Evolutionary conservation across 345 rosid species (phyloP).

Genomic region (Trapa bicornis): DNA sequence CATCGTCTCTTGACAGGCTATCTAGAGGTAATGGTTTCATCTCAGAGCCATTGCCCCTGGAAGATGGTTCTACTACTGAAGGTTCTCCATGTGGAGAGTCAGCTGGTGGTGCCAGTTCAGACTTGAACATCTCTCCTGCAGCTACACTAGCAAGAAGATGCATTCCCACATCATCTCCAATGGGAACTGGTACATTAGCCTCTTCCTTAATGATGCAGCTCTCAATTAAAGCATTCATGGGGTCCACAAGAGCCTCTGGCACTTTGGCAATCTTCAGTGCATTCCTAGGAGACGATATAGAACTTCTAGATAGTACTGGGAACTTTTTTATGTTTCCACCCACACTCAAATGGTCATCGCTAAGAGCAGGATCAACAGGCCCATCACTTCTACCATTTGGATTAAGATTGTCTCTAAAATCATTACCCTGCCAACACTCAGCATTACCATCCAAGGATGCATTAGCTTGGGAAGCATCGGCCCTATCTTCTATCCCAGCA

Average conservation of each 20-base stretch:
- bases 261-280: constrained; percentile 35
- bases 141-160: constrained; percentile 94
- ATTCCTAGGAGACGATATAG: constrained; percentile 27
- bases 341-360: constrained; percentile 29
- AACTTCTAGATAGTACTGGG: constrained; percentile 29
- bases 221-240: constrained; percentile 80
- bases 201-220: constrained; percentile 71
- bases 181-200: constrained; percentile 32
- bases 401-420: constrained; percentile 33
- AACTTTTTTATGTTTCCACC: constrained; percentile 31
- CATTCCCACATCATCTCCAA: constrained; percentile 85
- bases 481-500: constrained; percentile 29
- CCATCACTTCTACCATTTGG: constrained; percentile 40
- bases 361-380: constrained; percentile 27
- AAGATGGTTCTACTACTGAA: constrained; percentile 23
- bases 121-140: constrained; percentile 65
- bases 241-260: constrained; percentile 49
- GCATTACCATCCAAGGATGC: constrained; percentile 27
- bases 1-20: constrained; percentile 16
- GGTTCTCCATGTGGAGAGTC: constrained; percentile 33
- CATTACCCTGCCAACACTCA: constrained; percentile 60
- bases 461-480: constrained; percentile 27
- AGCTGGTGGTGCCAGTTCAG: constrained; percentile 41
- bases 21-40: constrained; percentile 17
- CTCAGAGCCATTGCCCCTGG: constrained; percentile 24